Evolutionary conservation across 140 eudicot genomes (phyloP), one percentile per base, ranked within the genome.

Genomic region (Senecio squalidus): DNA sequence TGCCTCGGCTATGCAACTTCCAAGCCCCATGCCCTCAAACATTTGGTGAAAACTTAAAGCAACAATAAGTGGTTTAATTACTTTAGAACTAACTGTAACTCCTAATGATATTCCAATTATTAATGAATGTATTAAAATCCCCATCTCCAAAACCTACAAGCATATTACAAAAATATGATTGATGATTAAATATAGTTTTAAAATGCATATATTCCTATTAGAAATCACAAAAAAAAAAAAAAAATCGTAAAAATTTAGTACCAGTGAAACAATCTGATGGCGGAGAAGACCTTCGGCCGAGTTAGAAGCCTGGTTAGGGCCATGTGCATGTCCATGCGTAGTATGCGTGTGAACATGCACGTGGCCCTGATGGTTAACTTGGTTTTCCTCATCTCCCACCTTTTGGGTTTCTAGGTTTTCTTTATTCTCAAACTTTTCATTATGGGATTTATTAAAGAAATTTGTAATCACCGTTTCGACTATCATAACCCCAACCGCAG

Each of bases 11-110:
- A 82, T 85, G 60, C 89, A 81, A 13, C 86, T 77, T 41, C 89
- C 95, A 21, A 85, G 85, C 1, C 89, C 95, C 69, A 81, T 73
- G 49, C 89, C 95, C 52, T 85, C 95, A 36, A 85, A 85, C 53
- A 85, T 48, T 50, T 85, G 91, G 57, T 85, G 95, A 41, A 85
- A 85, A 15, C 80, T 70, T 41, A 85, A 67, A 23, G 95, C 95
- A 9, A 70, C 74, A 15, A 85, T 74, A 2, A 85, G 79, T 13
- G 95, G 95, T 60, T 69, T 82, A n/a, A 85, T 85, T 27, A 79
- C 74, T 38, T 58, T 76, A 0, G 86, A 86, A 60, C 67, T 74
- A 5, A 47, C 20, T 0, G 90, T 78, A 41, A 80, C 84, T 0
- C 95, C 95, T 11, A 85, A 67, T 22, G 86, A 73, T 15, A 85